A percentile compares a stretch with the other conserved stretches of the same genome.
phyloP scores from a whole-genome alignment of 2,329 filamentous ascomycete genomes.

The Colletotrichum australisinense region DNA sequence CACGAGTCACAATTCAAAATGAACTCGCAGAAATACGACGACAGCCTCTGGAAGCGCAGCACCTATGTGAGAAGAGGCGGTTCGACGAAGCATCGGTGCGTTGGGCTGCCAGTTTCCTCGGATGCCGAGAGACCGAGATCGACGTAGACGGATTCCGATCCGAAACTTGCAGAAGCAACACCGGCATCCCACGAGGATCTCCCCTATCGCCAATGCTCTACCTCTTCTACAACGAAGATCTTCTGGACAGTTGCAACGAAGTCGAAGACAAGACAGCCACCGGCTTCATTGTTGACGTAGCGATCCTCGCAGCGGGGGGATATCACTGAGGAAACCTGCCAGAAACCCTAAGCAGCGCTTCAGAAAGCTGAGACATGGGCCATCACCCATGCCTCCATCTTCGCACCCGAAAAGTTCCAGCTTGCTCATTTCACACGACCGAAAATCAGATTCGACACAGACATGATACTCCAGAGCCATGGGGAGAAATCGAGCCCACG shows the following conservation, averaged over 20 bases:
- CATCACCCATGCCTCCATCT: constrained; percentile 38
- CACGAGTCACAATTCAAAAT: no score
- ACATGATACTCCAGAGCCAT: constrained; percentile 34
- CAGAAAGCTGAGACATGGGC: constrained; percentile 36
- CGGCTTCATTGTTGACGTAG: constrained; percentile 30
- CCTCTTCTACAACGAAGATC: constrained; percentile 42
- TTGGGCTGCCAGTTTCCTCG: constrained; percentile 2
- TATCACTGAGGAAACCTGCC: constrained; percentile 32
- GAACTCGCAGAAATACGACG: no score
- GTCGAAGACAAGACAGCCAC: constrained; percentile 24
- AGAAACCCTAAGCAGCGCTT: constrained; percentile 36
- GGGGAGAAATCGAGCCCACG: constrained; percentile 14
- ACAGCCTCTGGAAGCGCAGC: no score
- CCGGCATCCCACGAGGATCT: constrained; percentile 40
- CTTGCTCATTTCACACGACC: constrained; percentile 39
- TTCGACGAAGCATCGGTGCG: background rate
- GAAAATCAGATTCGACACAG: constrained; percentile 31
- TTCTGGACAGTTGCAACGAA: constrained; percentile 37
- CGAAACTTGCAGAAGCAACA: constrained; percentile 12
- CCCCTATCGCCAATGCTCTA: constrained; percentile 42
- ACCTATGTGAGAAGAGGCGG: background rate
- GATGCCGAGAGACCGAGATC: background rate
- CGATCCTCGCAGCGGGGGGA: constrained; percentile 34
- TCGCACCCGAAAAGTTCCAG: constrained; percentile 40
- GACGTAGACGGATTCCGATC: background rate